Conservation (phyloP, 2,329 filamentous ascomycete species). For the Penicillium sp. region DNA sequence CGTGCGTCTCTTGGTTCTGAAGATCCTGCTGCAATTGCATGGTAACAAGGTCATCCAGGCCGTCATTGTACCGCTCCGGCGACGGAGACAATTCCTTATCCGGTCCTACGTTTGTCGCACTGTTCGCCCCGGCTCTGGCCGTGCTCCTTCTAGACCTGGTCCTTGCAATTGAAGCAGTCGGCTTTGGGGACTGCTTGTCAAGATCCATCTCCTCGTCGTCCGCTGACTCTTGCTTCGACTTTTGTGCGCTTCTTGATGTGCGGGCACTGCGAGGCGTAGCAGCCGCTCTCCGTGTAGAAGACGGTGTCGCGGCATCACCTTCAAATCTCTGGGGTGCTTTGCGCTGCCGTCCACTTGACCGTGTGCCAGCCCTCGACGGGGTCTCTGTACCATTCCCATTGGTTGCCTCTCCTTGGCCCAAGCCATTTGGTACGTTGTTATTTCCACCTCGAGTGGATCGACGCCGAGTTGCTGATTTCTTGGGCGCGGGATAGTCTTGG, state of each 20-base stretch:
- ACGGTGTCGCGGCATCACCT: constrained; percentile 22
- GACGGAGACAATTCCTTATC: constrained; percentile 19
- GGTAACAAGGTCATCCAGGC: constrained; percentile 34
- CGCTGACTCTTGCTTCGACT: constrained; percentile 13
- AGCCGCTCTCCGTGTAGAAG: constrained; percentile 19
- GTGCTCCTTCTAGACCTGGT: constrained; percentile 27
- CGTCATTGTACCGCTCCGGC: constrained; percentile 31
- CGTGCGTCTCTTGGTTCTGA: constrained; percentile 19
- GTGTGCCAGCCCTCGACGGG: constrained; percentile 22
- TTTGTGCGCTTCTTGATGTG: constrained; percentile 22
- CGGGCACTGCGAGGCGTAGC: constrained; percentile 21
- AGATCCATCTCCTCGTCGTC: constrained; percentile 23
- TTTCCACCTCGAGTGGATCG: constrained; percentile 17
- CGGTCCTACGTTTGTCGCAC: constrained; percentile 7
- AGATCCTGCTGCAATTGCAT: constrained; percentile 38
- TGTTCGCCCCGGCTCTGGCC: constrained; percentile 19
- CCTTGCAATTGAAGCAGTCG: constrained; percentile 20
- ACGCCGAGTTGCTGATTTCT: constrained; percentile 23
- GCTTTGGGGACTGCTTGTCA: constrained; percentile 20
- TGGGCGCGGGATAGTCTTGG: constrained; percentile 13
- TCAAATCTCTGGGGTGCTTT: constrained; percentile 33
- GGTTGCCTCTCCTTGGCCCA: constrained; percentile 5
- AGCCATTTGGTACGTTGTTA: constrained; percentile 5
- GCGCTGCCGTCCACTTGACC: constrained; percentile 34
- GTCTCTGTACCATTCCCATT: constrained; percentile 17